These are phyloP conservation scores for Scheffersomyces spartinae DNA, from an alignment of 805 yeast species.

Conservation along the genomic window DNA sequence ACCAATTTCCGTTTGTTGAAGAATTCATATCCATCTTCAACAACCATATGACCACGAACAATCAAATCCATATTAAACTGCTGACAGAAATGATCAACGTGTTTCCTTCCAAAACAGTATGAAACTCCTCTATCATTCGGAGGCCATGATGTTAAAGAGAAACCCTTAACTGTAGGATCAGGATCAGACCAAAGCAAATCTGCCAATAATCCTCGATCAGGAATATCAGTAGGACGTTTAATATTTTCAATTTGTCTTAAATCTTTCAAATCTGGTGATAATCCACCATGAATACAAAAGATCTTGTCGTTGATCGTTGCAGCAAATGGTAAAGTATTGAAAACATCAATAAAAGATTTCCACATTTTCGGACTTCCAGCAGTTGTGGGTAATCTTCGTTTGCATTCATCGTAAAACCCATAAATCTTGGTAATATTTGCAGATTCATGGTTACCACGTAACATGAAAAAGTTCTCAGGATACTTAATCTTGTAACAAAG, in stretches of 20 bases:
- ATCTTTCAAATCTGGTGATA: conserved; percentile 58
- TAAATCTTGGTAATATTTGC: conserved; percentile 50
- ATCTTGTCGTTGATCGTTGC: conserved; percentile 49
- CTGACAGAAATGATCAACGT: conserved; percentile 58
- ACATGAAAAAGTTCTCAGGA: conserved; percentile 50
- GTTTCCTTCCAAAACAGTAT: conserved; percentile 62
- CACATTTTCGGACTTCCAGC: conserved; percentile 29
- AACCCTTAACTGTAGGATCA: conserved; percentile 32
- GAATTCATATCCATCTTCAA: conserved; percentile 80
- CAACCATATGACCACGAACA: conserved; percentile 83
- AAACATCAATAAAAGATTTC: conserved; percentile 43
- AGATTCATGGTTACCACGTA: conserved; percentile 48
- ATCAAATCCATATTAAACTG: conserved; percentile 64
- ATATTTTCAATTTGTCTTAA: conserved; percentile 61
- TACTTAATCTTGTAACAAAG: conserved; percentile 44
- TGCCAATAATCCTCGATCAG: conserved; percentile 66
- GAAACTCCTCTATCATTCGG: conserved; percentile 79
- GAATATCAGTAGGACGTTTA: conserved; percentile 74
- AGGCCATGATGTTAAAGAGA: conserved; percentile 47
- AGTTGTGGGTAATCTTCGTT: conserved; percentile 31
- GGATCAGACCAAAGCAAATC: conserved; percentile 83
- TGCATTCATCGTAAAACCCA: conserved; percentile 53
- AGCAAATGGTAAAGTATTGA: conserved; percentile 50
- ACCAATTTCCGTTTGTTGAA: conserved; percentile 64
- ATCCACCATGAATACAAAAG: conserved; percentile 58